phyloP scores from a whole-genome alignment of 257 asterid genomes.

The Penstemon davidsonii region DNA sequence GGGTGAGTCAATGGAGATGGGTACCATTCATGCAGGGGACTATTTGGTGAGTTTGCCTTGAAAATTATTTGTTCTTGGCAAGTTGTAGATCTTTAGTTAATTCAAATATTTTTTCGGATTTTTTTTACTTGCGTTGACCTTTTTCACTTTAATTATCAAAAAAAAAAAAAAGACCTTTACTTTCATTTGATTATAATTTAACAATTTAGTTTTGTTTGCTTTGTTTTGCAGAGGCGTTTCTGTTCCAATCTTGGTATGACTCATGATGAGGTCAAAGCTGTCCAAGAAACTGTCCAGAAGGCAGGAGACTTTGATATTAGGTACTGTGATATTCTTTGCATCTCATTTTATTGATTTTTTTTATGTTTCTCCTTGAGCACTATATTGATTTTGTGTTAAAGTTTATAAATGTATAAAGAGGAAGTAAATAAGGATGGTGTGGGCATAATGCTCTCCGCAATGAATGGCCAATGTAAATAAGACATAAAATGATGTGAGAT shows the following conservation, averaged over 20 bases:
- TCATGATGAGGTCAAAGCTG: conserved; percentile 60
- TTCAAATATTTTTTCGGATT: neutral
- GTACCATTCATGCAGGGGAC: conserved; percentile 33
- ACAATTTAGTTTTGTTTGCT: neutral
- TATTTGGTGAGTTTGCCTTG: conserved; percentile 25
- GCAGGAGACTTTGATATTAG: conserved; percentile 58
- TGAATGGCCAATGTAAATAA: neutral
- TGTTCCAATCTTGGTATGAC: conserved; percentile 69
- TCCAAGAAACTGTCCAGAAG: conserved; percentile 59
- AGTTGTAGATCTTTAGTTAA: neutral
- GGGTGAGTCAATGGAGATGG: conserved; percentile 35
- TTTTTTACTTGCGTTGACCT: no score
- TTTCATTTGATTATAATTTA: no score
- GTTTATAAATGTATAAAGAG: neutral
- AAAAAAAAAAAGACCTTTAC: no score
- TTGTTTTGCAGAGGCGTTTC: conserved; percentile 54
- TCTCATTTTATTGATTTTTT: neutral
- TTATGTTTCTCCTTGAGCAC: neutral
- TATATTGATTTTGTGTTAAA: neutral
- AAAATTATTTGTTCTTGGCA: neutral
- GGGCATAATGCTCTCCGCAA: no score
- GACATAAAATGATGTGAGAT: neutral
- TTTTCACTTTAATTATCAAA: no score
- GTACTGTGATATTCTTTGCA: conserved; percentile 26
- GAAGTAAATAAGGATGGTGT: neutral